phyloP scores from a whole-genome alignment of 164 flowering plant species.

The Macadamia integrifolia region DNA sequence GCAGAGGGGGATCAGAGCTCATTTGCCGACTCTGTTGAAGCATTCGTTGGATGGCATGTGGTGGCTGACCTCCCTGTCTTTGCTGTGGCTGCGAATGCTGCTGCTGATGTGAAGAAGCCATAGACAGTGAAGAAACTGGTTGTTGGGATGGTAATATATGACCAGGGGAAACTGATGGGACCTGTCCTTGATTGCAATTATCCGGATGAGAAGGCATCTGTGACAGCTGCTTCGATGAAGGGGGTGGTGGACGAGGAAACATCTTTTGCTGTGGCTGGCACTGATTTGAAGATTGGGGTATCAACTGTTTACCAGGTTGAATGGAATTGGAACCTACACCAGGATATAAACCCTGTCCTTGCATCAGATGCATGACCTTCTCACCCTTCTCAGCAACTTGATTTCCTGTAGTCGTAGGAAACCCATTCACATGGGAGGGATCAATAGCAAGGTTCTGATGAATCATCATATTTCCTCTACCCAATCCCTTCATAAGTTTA shows the following conservation, averaged over 20 bases:
- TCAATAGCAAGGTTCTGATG: conserved; percentile 56
- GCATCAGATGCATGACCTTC: conserved; percentile 45
- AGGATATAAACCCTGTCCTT: conserved; percentile 44
- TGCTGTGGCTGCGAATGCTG: conserved; percentile 37
- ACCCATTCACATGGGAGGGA: conserved; percentile 51
- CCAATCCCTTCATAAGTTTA: conserved; percentile 62
- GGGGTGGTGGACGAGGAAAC: conserved; percentile 29
- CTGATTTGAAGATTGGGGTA: conserved; percentile 40
- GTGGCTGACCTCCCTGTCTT: conserved; percentile 41
- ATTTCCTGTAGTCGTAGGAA: conserved; percentile 37
- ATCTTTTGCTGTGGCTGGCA: conserved; percentile 50
- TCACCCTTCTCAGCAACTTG: conserved; percentile 61
- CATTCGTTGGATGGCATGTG: conserved; percentile 37
- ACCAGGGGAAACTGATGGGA: conserved; percentile 30
- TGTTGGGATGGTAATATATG: conserved; percentile 33
- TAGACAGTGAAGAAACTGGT: conserved; percentile 24
- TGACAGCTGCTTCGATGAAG: conserved; percentile 40
- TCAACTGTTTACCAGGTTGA: conserved; percentile 42
- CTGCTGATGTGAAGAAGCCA: conserved; percentile 33
- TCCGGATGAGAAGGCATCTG: conserved; percentile 45
- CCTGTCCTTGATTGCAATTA: conserved; percentile 43
- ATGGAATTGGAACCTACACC: conserved; percentile 38
- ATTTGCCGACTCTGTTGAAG: conserved; percentile 39
- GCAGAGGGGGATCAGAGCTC: conserved; percentile 32
- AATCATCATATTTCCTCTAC: conserved; percentile 51